Evolutionary conservation across 805 yeast genomes (phyloP).

Genomic region (Candida easanensis): DNA sequence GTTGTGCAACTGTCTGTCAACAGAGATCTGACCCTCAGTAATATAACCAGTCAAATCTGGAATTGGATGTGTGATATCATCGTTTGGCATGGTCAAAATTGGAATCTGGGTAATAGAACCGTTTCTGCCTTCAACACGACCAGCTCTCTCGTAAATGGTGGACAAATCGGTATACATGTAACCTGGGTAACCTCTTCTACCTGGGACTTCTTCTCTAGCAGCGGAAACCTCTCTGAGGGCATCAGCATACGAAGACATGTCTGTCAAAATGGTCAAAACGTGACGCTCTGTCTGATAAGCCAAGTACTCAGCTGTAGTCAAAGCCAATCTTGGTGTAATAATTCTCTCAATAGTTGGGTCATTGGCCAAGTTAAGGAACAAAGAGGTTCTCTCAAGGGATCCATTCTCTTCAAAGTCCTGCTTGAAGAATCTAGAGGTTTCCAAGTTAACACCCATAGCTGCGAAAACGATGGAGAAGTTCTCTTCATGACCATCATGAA

Average conservation of each 20-base stretch:
- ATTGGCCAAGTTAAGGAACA: constrained; percentile 95
- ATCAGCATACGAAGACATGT: constrained; percentile 99
- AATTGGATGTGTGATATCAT: constrained; percentile 99
- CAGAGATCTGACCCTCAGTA: constrained; percentile 97
- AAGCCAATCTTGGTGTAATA: constrained; percentile 97
- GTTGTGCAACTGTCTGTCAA: constrained; percentile 94
- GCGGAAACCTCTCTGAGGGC: constrained; percentile 99
- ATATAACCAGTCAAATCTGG: constrained; percentile 99
- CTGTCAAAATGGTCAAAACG: constrained; percentile 95
- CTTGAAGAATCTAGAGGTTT: constrained; percentile 96
- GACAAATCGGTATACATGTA: constrained; percentile 99
- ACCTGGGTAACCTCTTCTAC: constrained; percentile 99
- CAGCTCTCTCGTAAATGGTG: constrained; percentile 98
- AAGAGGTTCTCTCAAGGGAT: constrained; percentile 93
- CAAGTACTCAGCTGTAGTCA: constrained; percentile 96
- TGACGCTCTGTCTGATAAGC: constrained; percentile 99
- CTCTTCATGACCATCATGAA: constrained; percentile 99
- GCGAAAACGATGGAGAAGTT: constrained; percentile 99
- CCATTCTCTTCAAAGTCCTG: constrained; percentile 99
- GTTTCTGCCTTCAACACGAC: constrained; percentile 99
- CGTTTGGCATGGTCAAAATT: constrained; percentile 98
- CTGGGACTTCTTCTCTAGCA: constrained; percentile 99
- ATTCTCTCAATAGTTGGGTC: constrained; percentile 99
- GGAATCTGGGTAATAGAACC: constrained; percentile 99
- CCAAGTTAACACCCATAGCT: constrained; percentile 99